Evolutionary conservation across 1,284 basidiomycete genomes (phyloP), one percentile per base, ranked within the genome.

Genomic region (Cutaneotrichosporon cutaneum): DNA sequence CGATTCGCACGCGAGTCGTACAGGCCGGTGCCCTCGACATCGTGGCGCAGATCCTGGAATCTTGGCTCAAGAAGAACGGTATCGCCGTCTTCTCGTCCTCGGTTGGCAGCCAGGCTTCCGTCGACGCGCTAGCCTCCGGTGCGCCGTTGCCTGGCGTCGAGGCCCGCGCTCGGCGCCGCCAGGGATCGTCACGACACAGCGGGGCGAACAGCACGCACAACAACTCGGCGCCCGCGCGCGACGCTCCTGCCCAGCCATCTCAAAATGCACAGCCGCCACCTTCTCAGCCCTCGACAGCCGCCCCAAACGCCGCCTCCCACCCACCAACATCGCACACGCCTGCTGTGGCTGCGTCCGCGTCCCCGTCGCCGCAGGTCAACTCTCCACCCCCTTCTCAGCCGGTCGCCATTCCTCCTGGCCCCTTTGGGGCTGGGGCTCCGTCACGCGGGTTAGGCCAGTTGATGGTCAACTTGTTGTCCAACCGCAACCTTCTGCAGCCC

Each of bases 11-110:
- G 59, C 84, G 94, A 4, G 94, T 99, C 22, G 96, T 99, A 3
- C 93, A 98, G 78, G 93, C 94, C 0, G 95, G 95, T 27, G 93
- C 94, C 2, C 83, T 99, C 21, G 92, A 96, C 64, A 90, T 98
- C 39, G 93, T 96, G 2, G 92, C 94, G 6, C 92, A 92, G 70
- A 91, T 99, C 33, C 84, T 99, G 33, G 94, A 97, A 80, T 90
- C 90, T 30, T 98, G 92, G 91, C 80, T 94, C 50, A 88, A 87
- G 13, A 86, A 86, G 70, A 90, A 90, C 71, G 91, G 90, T 0
- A 67, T 81, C 21, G 70, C 72, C n/a, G 78, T 79, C 24, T 72
- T 75, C 61, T 70, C 79, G 7, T 74, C 75, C 10, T 70, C 74
- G 0, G 60, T 78, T 5, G 80, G 80, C 2, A 77, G 88, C 86